Percentiles rank a stretch among this genome's conserved stretches.
These are phyloP conservation scores for Suaeda aralocaspica DNA, from an alignment of 148 eudicot species.

Conservation along the genomic window DNA sequence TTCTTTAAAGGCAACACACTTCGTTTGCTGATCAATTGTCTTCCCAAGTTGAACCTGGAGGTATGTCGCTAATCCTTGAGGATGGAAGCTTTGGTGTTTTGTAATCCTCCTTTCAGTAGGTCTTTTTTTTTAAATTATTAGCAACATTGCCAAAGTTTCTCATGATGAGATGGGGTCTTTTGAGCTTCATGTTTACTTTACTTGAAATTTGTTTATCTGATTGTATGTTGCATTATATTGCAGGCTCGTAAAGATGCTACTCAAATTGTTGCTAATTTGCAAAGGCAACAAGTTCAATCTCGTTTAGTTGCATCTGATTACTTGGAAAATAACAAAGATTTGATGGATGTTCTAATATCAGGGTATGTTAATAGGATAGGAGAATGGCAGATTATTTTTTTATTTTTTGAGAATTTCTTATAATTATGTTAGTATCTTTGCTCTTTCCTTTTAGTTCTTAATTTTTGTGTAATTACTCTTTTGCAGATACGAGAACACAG, in stretches of 20 bases:
- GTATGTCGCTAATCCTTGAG: constrained; percentile 30
- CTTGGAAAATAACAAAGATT: constrained; percentile 78
- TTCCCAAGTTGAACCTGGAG: constrained; percentile 87
- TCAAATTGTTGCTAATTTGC: constrained; percentile 97
- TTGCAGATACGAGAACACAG: constrained; percentile 72
- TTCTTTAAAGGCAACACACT: constrained; percentile 76
- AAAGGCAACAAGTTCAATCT: constrained; percentile 91
- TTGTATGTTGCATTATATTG: constrained; percentile 24
- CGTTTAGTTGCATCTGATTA: constrained; percentile 90
- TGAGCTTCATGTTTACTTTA: background rate
- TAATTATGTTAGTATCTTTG: background rate
- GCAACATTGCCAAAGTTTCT: background rate
- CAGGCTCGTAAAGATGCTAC: constrained; percentile 99
- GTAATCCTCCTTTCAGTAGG: background rate
- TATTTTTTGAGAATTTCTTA: background rate
- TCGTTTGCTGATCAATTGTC: constrained; percentile 59
- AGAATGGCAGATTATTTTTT: constrained; percentile 6
- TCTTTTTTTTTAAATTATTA: background rate
- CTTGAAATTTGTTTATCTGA: constrained; percentile 8
- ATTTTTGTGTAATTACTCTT: constrained; percentile 11
- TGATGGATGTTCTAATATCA: constrained; percentile 69
- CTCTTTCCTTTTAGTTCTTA: background rate
- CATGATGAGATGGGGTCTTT: background rate
- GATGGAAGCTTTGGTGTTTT: background rate
- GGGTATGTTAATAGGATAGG: constrained; percentile 56